These are phyloP conservation scores for Trametes cubensis DNA, from an alignment of 768 basidiomycete species.

Conservation along the genomic window DNA sequence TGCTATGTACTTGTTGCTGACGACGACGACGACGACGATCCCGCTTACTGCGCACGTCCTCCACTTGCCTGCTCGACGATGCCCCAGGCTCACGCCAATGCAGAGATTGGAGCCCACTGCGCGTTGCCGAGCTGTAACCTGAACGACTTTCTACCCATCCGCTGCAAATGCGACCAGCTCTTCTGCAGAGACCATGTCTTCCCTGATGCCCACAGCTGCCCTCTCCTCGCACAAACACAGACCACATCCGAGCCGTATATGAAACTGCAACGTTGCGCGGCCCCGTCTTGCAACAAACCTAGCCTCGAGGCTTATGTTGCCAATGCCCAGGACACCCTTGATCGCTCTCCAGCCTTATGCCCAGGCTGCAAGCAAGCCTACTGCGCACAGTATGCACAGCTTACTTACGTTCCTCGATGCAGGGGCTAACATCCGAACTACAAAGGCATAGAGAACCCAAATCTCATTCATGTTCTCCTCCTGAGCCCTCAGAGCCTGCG, in stretches of 20 bases:
- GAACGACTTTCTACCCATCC: slow-evolving; percentile 78
- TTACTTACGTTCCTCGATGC: no score
- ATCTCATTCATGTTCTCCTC: slow-evolving; percentile 56
- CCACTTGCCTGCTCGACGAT: background rate
- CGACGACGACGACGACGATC: background rate
- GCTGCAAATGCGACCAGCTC: slow-evolving; percentile 57
- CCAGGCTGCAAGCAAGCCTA: slow-evolving; percentile 56
- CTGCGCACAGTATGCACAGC: slow-evolving; percentile 58
- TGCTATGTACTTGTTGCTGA: background rate
- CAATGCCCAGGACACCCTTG: slow-evolving; percentile 30
- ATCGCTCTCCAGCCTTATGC: slow-evolving; percentile 46
- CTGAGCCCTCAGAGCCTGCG: slow-evolving; percentile 18
- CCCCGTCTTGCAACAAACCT: slow-evolving; percentile 54
- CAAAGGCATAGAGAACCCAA: slow-evolving; percentile 67
- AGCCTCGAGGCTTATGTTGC: slow-evolving; percentile 49
- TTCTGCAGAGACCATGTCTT: slow-evolving; percentile 70
- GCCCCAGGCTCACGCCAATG: slow-evolving; percentile 42
- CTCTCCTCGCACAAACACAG: slow-evolving; percentile 21
- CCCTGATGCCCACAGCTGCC: slow-evolving; percentile 64
- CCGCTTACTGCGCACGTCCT: background rate
- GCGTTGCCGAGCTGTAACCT: slow-evolving; percentile 57
- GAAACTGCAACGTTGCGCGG: slow-evolving; percentile 53
- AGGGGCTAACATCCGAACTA: background rate
- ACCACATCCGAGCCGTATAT: slow-evolving; percentile 11
- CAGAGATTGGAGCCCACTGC: slow-evolving; percentile 67